Percentiles rank a stretch among this genome's conserved stretches.
Conservation (phyloP, 768 basidiomycete species). For the Boletus rubescentipes region DNA sequence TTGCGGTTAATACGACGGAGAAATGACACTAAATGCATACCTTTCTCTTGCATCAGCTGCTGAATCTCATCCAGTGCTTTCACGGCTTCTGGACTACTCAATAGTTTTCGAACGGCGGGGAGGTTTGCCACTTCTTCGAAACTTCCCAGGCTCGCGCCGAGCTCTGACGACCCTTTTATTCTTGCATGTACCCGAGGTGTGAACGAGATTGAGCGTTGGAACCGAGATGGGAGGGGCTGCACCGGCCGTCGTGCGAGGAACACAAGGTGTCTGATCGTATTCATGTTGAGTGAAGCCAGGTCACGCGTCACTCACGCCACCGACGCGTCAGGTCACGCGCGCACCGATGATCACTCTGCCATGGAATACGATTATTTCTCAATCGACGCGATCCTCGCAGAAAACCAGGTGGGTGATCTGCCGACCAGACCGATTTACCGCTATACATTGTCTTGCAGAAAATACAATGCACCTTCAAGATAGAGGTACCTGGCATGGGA, state of each 20-base stretch:
- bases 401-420: constrained; percentile 66
- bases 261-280: constrained; percentile 16
- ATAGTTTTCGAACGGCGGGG: constrained; percentile 46
- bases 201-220: constrained; percentile 30
- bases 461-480: constrained; percentile 90
- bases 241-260: constrained; percentile 15
- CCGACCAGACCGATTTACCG: not conserved
- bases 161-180: constrained; percentile 29
- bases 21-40: constrained; percentile 25
- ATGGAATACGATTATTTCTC: constrained; percentile 96
- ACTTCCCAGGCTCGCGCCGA: constrained; percentile 36
- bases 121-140: constrained; percentile 44
- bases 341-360: not conserved
- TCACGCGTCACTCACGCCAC: too few species aligned
- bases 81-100: constrained; percentile 49
- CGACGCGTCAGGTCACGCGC: constrained; percentile 16
- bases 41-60: constrained; percentile 48
- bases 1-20: not conserved
- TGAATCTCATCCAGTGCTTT: constrained; percentile 46
- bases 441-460: constrained; percentile 49
- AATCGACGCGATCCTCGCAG: constrained; percentile 85
- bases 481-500: constrained; percentile 81
- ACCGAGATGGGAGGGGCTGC: constrained; percentile 11
- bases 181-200: constrained; percentile 31
- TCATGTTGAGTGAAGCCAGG: constrained; percentile 20